Base-by-base conservation (phyloP, 768 basidiomycete genomes). In the Suillus clintonianus region DNA sequence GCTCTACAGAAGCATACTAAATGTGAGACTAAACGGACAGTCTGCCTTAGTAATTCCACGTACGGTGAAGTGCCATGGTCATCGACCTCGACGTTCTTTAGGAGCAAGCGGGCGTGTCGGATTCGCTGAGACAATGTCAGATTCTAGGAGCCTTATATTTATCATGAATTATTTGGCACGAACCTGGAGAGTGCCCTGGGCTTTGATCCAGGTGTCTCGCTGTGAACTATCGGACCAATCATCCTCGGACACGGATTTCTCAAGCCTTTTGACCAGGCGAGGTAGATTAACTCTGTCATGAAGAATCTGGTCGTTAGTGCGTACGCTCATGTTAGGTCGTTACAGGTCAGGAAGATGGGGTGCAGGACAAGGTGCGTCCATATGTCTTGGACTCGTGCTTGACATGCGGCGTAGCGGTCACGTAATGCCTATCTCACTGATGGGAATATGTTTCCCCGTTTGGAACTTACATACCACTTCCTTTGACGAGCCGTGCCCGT, bases 241-340 rank as follows among this genome's bases (percentile, higher is more conserved):
- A 66, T 70, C 73, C 14, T 75, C 71, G 24, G 74, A 75, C 0
- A 84, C 74, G 11, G 82, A 79, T 68, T 83, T 85, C 62, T 92
- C 89, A 0, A 93, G 81, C 61, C 86, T 74, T 50, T 82, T 80
- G 5, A 92, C 74, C 8, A 92, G 81, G 56, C 89, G 82, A 11
- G 77, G 75, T 10, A 92, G 78, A 74, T 92, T 92, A 14, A 92
- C 84, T 67, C 85, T 83, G 77, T 92, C 88, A 63, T 90, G 90
- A 42, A 69, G 63, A 19, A 64, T 62, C 62, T 76, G 72, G 50
- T 76, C 76, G 63, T 68, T 63, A 41, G 72, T 74, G 17, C 70
- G 74, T 27, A 60, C 30, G 32, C n/a, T 62, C 74, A 76, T 76
- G 62, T 42, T 63, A 6, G 58, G 27, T 57, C 32, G 51, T 59